Base-by-base conservation (phyloP, 257 asterid species). In the Ligustrum vulgare region DNA sequence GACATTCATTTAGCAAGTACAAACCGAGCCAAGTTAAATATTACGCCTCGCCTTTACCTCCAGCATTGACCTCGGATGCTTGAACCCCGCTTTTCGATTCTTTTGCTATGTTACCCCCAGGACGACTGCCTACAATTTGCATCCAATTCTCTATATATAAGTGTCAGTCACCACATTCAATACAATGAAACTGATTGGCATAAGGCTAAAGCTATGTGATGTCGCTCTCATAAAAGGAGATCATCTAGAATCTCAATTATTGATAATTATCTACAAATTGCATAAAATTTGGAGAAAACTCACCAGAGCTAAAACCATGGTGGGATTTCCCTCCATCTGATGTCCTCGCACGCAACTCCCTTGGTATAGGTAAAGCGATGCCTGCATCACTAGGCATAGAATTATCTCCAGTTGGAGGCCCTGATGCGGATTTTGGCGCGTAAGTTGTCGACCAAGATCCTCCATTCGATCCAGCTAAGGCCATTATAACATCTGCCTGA, bases 401-500 rank as follows among this genome's bases (percentile, higher is more conserved):
- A 73, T 79, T 83, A 78, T 91, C 96, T 41, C 85, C 89, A 5
- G 82, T 66, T 68, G 86, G 78, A 32, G 87, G 85, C 79, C 79
- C 85, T 41, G 41, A 75, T 13, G 80, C 36, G 7, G 85, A 70
- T 74, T 87, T 89, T 28, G 92, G 82, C 32, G 72, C 78, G 45
- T 87, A 90, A 28, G 87, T 82, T 32, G 98, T 91, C 13, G 96
- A 91, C 98, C 97, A 91, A 33, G 94, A 91, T 76, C 96, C 98
- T 82, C 98, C 97, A 10, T 86, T 91, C 2, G 94, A 91, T 74
- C 97, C 96, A 28, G 98, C 97, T 68, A 93, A 82, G 9, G 94
- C 87, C 96, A 93, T 91, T 86, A 93, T 93, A 43, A 89, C 88
- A 75, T 93, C 96, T 72, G 97, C 98, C 98, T 91, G 90, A 81